Base-by-base conservation (phyloP, 495 filamentous ascomycete genomes). In the Cladorrhinum samala region DNA sequence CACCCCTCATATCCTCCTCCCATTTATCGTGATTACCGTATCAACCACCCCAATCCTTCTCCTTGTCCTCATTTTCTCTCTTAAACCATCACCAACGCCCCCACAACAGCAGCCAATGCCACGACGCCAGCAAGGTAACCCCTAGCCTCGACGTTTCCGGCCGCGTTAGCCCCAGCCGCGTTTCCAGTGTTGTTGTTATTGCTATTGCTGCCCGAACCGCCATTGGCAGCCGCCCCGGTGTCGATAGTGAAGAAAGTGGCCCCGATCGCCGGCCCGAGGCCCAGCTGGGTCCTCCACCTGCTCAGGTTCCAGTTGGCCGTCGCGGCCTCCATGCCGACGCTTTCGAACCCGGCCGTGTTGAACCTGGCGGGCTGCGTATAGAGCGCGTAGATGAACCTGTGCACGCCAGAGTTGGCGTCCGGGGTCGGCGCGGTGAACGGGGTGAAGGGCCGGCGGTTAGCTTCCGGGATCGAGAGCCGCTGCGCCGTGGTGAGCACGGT, bases 241-340 rank as follows among this genome's bases (percentile, higher is more conserved):
- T 63, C 58, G 24, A 63, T 56, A 21, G 49, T 58, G 49, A 60
- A 63, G 49, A 52, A 60, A 9, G 61, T 63, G 2, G 60, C 61
- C 16, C 61, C 61, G 36, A 63, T 63, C n/a, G 61, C 61, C 16
- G 61, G 61, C 9, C 61, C 61, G 2, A 63, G 52, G 20, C 57
- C 57, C 1, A 63, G 61, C 54, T 63, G 61, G n/a, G 48, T 40
- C 13, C 19, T 21, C 38, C 51, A 52, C 19, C 37, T 19, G 56
- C 58, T 47, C 23, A 64, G 53, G 52, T 64, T 62, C 62, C 62
- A 64, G 38, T 62, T 64, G 19, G 21, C 21, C 1, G 46, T 55
- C 14, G 30, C 39, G 6, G 30, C 33, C 16, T 61, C 58, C 62
- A 62, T 61, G 2, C 58, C 62, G 1, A 46, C 54, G 7, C 49